A percentile compares a stretch with the other conserved stretches of the same genome.
phyloP scores from a whole-genome alignment of 768 basidiomycete genomes.

The Lyophyllum decastes region DNA sequence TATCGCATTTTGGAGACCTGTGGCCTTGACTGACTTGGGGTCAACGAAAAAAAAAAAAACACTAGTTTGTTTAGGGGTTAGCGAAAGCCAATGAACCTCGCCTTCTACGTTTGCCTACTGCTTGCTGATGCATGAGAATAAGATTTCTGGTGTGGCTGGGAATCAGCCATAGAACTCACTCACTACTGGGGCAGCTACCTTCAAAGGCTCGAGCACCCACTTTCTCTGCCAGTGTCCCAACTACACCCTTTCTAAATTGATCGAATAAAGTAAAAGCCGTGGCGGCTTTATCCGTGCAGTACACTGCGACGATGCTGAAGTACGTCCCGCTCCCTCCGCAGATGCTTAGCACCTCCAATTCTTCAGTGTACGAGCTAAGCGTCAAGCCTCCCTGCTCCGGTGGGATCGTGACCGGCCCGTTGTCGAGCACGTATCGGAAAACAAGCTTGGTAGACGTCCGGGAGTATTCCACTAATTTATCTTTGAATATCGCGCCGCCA shows the following conservation, averaged over 20 bases:
- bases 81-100: no score
- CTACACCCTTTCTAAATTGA: neutral
- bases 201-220: constrained; percentile 5
- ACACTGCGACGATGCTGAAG: constrained; percentile 7
- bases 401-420: neutral
- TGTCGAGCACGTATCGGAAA: neutral
- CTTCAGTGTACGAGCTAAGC: constrained; percentile 9
- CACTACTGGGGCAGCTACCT: constrained; percentile 7
- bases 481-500: neutral
- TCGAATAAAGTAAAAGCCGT: neutral
- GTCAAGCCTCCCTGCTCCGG: neutral
- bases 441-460: neutral
- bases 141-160: no score
- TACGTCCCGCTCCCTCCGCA: constrained; percentile 13
- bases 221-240: constrained; percentile 1
- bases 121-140: no score
- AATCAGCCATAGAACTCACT: no score
- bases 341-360: constrained; percentile 8
- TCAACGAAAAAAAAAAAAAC: no score
- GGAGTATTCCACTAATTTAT: constrained; percentile 1
- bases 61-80: no score
- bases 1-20: no score
- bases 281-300: constrained; percentile 1
- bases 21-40: no score
- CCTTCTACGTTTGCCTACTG: no score